phyloP scores from a whole-genome alignment of 805 yeast species.

The Candida silvicultrix region DNA sequence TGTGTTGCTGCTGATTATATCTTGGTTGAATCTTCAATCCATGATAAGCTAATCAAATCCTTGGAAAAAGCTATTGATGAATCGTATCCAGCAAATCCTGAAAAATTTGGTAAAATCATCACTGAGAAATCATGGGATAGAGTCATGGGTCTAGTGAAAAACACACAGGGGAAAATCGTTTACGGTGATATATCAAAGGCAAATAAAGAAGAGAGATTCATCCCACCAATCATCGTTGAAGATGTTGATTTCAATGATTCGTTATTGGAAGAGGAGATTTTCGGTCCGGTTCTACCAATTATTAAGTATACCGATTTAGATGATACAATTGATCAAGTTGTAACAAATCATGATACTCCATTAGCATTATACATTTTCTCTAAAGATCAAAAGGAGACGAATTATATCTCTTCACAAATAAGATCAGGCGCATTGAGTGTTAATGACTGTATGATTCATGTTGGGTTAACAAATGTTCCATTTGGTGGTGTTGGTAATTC shows the following conservation, averaged over 20 bases:
- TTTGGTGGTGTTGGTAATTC: slow-evolving; percentile 90
- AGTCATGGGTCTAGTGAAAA: slow-evolving; percentile 34
- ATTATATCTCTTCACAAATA: slow-evolving; percentile 41
- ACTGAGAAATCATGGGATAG: slow-evolving; percentile 47
- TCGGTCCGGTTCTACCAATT: slow-evolving; percentile 83
- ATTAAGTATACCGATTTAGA: slow-evolving; percentile 43
- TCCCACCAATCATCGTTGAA: slow-evolving; percentile 70
- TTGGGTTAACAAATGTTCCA: slow-evolving; percentile 61
- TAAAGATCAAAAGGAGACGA: slow-evolving; percentile 37
- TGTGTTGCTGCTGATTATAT: slow-evolving; percentile 88
- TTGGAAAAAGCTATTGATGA: slow-evolving; percentile 32
- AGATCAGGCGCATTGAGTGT: slow-evolving; percentile 70
- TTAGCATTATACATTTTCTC: slow-evolving; percentile 73
- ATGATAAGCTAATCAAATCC: slow-evolving; percentile 41
- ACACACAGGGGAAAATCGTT: slow-evolving; percentile 40
- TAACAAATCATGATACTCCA: slow-evolving; percentile 60
- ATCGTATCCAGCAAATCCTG: slow-evolving; percentile 17
- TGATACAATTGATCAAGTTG: slow-evolving; percentile 37
- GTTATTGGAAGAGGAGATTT: slow-evolving; percentile 69
- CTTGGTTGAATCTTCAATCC: slow-evolving; percentile 53
- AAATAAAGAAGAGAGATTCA: slow-evolving; percentile 35
- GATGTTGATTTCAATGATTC: slow-evolving; percentile 61
- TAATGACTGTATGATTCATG: slow-evolving; percentile 71
- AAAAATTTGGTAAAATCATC: slow-evolving; percentile 49
- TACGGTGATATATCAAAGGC: slow-evolving; percentile 26